Conservation (phyloP, 73 alveolate species). For the Uronychia setigera region DNA sequence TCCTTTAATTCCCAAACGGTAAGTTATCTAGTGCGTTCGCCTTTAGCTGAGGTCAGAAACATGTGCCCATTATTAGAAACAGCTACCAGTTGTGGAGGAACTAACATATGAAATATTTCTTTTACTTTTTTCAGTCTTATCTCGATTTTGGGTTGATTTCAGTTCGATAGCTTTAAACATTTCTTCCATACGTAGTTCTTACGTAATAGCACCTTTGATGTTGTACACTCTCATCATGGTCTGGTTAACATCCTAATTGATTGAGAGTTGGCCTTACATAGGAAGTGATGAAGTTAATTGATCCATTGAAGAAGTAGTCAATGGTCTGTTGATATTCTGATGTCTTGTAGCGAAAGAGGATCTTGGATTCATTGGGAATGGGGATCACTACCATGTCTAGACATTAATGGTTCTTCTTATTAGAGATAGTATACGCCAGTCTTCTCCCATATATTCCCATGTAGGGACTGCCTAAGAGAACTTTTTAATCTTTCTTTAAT, state of each 20-base stretch:
- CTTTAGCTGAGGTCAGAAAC: neutral
- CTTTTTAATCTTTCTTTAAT: neutral
- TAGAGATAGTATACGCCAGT: neutral
- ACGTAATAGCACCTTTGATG: no score
- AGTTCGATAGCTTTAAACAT: no score
- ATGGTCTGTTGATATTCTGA: neutral
- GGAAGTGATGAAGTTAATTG: neutral
- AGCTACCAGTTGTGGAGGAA: neutral
- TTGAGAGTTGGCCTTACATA: neutral
- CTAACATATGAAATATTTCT: neutral
- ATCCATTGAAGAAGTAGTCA: neutral
- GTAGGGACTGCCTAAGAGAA: neutral
- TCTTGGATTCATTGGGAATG: neutral
- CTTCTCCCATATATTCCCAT: neutral
- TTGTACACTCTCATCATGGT: no score
- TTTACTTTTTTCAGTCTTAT: no score
- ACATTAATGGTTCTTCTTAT: neutral
- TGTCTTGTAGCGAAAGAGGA: neutral
- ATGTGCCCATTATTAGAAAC: neutral
- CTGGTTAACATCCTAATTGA: no score
- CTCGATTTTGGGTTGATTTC: no score
- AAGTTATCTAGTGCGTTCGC: neutral
- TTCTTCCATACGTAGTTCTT: no score
- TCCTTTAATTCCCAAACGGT: neutral
- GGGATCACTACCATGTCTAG: neutral